Percentiles rank a stretch among this genome's conserved stretches.
phyloP scores from a whole-genome alignment of 148 eudicot genomes.

The Spergularia marina region DNA sequence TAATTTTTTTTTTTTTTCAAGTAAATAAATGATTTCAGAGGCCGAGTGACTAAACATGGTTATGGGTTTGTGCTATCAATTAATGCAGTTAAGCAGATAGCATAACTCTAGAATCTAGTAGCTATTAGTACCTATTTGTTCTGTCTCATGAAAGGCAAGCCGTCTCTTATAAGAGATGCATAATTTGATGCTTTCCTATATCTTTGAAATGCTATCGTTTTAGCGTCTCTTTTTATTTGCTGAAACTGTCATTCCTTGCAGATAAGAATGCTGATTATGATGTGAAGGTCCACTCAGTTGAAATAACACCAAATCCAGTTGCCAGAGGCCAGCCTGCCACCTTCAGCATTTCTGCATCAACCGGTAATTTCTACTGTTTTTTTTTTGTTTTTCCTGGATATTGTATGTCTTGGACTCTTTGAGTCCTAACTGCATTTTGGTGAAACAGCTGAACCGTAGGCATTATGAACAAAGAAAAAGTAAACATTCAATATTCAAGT shows the following conservation, averaged over 20 bases:
- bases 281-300: constrained; percentile 56
- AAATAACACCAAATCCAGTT: constrained; percentile 60
- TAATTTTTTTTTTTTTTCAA: no score
- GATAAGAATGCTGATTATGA: constrained; percentile 54
- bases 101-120: no score
- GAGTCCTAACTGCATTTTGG: not conserved
- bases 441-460: not conserved
- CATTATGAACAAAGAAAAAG: no score
- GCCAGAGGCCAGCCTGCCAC: constrained; percentile 49
- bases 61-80: no score
- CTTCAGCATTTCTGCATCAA: constrained; percentile 49
- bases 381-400: not conserved
- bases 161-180: not conserved
- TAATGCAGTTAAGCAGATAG: no score
- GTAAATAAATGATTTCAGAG: no score
- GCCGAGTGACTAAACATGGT: no score
- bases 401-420: not conserved
- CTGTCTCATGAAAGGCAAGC: no score
- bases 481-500: not conserved
- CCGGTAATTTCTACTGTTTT: constrained; percentile 30
- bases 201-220: not conserved
- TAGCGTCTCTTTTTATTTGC: constrained; percentile 11
- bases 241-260: constrained; percentile 35
- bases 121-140: no score
- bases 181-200: not conserved